Percentiles rank a stretch among this genome's conserved stretches.
Evolutionary conservation across 139 green algal species (phyloP).

Genomic region (Volvox reticuliferus): DNA sequence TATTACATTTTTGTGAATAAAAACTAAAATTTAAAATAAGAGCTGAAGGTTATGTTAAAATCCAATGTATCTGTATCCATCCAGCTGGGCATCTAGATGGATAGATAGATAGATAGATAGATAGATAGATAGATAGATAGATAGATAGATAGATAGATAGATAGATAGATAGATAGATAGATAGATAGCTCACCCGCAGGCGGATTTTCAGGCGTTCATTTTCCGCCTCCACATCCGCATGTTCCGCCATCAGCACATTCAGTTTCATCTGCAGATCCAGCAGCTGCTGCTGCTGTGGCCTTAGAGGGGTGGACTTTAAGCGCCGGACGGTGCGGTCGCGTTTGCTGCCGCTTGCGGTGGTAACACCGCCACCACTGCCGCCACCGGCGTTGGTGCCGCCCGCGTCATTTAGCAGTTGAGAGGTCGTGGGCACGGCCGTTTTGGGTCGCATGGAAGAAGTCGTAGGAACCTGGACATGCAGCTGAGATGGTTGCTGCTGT

Average conservation of each 20-base stretch:
- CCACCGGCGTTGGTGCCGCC: no score
- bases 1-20: no score
- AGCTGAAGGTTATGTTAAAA: no score
- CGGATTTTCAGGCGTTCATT: slow-evolving; percentile 9
- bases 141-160: no score
- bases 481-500: background rate
- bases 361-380: background rate
- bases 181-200: background rate
- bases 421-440: background rate
- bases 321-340: background rate
- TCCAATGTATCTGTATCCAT: no score
- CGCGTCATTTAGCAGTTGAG: background rate
- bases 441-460: background rate
- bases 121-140: no score
- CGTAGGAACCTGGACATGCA: background rate
- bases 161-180: background rate
- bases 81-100: no score
- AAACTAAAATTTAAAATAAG: no score
- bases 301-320: background rate
- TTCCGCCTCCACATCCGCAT: slow-evolving; percentile 1
- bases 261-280: slow-evolving; percentile 19
- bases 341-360: background rate
- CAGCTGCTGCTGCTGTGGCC: slow-evolving; percentile 30
- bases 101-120: no score
- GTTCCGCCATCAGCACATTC: background rate